Evolutionary conservation across 2,329 filamentous ascomycete genomes (phyloP).

Genomic region (Colletotrichum somersetense): DNA sequence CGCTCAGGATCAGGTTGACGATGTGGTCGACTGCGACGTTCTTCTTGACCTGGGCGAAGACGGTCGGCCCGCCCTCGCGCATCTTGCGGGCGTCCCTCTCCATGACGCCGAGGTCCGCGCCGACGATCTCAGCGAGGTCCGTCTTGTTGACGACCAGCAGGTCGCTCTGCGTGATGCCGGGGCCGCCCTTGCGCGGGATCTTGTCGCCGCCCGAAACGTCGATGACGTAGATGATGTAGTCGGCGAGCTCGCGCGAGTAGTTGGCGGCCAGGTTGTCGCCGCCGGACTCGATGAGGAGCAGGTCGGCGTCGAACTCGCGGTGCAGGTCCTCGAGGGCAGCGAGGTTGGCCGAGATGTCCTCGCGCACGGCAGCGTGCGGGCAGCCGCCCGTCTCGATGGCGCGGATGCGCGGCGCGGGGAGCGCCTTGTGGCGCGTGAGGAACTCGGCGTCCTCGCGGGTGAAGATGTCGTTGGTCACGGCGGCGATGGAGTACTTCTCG

Average conservation of each 20-base stretch:
- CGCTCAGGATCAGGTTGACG: conserved; percentile 87
- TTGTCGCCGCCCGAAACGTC: conserved; percentile 98
- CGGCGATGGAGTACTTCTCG: conserved; percentile 85
- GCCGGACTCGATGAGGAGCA: conserved; percentile 94
- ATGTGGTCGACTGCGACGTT: conserved; percentile 88
- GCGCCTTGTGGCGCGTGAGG: conserved; percentile 86
- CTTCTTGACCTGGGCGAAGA: conserved; percentile 98
- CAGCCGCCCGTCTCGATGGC: conserved; percentile 98
- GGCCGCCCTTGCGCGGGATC: conserved; percentile 94
- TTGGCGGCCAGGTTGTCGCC: conserved; percentile 98
- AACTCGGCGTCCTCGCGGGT: conserved; percentile 98
- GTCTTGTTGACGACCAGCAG: conserved; percentile 97
- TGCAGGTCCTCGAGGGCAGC: conserved; percentile 93
- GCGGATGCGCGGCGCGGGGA: conserved; percentile 85
- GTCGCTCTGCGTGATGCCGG: conserved; percentile 96
- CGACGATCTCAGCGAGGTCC: conserved; percentile 89
- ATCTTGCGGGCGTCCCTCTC: conserved; percentile 95
- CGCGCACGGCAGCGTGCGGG: conserved; percentile 95
- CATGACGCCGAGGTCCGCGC: conserved; percentile 93
- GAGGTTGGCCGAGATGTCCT: conserved; percentile 95
- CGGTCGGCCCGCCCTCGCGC: conserved; percentile 92
- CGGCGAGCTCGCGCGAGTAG: conserved; percentile 93
- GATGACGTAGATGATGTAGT: conserved; percentile 99
- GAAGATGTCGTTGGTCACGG: conserved; percentile 99
- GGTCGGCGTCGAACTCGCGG: conserved; percentile 79